Base-by-base conservation (phyloP, 2,329 filamentous ascomycete species). In the Diaporthe eres region DNA sequence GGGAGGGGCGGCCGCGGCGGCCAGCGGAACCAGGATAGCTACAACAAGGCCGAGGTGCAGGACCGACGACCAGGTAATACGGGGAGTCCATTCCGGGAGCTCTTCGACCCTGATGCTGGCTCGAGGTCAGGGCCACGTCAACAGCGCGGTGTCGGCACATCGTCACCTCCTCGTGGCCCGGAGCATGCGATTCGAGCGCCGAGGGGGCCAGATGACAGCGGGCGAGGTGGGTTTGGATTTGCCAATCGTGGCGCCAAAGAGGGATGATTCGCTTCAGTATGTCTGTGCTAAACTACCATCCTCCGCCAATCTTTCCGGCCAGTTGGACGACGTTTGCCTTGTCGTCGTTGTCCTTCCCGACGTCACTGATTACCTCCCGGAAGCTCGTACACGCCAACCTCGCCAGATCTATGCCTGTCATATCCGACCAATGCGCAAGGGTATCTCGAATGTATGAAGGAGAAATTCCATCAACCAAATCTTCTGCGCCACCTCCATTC, bases 351-450 rank as follows among this genome's bases (percentile, higher is more conserved):
- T 90, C 89, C 86, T 97, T 98, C 70, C 97, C 97, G 58, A 99
- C 95, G 83, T 98, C 95, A 85, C 96, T 98, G 80, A 98, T 93
- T 31, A 99, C 96, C 84, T 96, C 93, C 77, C 97, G 92, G 86
- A 95, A 99, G 71, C 92, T 97, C 75, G 97, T 99, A 83, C 93
- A 94, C 75, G 92, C 91, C 81, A 99, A 86, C 82, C 90, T 94
- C 77, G 92, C 90, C 81, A 94, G 85, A 37, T 90, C 88, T 78
- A 98, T 91, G 72, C 90, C 91, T 74, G 95, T 96, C 77, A 93
- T 86, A 34, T 86, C 82, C 25, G 93, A 90, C 97, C 97, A 99
- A 83, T 96, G 91, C 78, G 88, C 86, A 81, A 98, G 87, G 80
- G 92, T 90, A 82, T 91, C 88, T 84, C 91, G 91, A 81, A 97